Base-by-base conservation (phyloP, 495 filamentous ascomycete genomes). In the Oidiodendron maius region DNA sequence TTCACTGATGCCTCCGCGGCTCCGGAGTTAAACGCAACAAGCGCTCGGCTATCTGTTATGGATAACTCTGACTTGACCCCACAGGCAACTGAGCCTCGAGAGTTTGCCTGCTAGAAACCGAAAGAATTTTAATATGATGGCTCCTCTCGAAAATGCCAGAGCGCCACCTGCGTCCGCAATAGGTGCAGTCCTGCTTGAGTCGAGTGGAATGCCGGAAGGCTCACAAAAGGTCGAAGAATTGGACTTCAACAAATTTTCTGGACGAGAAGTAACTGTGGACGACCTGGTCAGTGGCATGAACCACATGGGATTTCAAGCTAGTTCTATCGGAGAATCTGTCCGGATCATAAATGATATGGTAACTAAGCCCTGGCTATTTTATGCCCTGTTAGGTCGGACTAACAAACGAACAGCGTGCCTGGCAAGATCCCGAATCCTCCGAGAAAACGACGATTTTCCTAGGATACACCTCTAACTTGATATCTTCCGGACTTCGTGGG, bases 261-360 rank as follows among this genome's bases (percentile, higher is more conserved):
- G 80, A 30, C 76, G 78, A 13, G 75, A 80, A 55, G 86, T 96
- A 53, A 95, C 89, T 2, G 88, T 87, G 25, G 81, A 84, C 13
- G 89, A 96, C 59, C 69, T 99, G 54, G 72, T 91, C 12, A 72
- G 79, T n/a, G 81, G 83, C 42, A 89, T 96, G 84, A 75, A 77
- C 50, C 70, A 76, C 52, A 95, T 89, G 77, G 93, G 94, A 9
- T 97, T 97, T 64, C 93, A 98, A 69, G 91, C 89, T 13, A 87
- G 79, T 38, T 83, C 86, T 4, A 79, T 96, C 38, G 81, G 83
- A 15, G 84, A 95, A 55, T 93, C 91, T 3, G 78, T 87, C 40
- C 71, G 80, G 28, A 93, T 96, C 50, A 84, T 99, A 59, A 89
- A 99, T 56, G 80, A 85, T n/a, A 97, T 99, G 93, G 88, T 94